Evolutionary conservation across 768 basidiomycete genomes (phyloP), one percentile per base, ranked within the genome.

Genomic region (Botryobasidium botryosum): DNA sequence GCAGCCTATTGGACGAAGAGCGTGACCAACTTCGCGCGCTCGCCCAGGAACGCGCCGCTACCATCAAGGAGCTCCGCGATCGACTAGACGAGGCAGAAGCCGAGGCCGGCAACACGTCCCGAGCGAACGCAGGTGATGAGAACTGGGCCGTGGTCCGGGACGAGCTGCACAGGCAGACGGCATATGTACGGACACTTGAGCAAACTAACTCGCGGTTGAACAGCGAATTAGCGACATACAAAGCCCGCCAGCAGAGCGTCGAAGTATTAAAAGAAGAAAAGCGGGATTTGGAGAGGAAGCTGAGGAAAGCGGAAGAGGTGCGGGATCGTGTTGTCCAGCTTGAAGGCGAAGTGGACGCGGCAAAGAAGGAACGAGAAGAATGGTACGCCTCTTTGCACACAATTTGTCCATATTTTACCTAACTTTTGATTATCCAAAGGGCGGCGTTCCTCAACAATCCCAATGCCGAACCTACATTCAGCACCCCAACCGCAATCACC

Each of bases 211-310:
- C 68, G 1, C 70, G 66, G 48, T 59, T 81, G 43, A 66, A 56
- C 2, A 54, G 65, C 0, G 79, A 86, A 52, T 52, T 83, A 13
- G 57, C 57, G 5, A 51, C 64, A 8, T 64, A 81, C 13, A 66
- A 71, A 27, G 74, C 74, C 48, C 64, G 70, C 1, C 64, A 75
- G n/a, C 59, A 65, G 5, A 76, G 71, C 50, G 60, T 80, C 2
- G 80, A 82, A 48, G 75, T 86, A 2, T 55, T 87, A 28, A 64
- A 70, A 26, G 84, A 86, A 56, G 79, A 86, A 60, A 83, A 84
- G 50, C 65, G 74, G 4, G 66, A 67, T 0, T 57, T 86, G 35
- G 72, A 82, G 54, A 58, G 61, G 13, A 76, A 69, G 51, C 59
- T 75, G 6, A 53, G 51, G 12, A 62, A 61, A 2, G 58, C 70